Percentiles rank a stretch among this genome's conserved stretches.
Evolutionary conservation across 768 basidiomycete species (phyloP).

Genomic region (Austroboletus eburneus): DNA sequence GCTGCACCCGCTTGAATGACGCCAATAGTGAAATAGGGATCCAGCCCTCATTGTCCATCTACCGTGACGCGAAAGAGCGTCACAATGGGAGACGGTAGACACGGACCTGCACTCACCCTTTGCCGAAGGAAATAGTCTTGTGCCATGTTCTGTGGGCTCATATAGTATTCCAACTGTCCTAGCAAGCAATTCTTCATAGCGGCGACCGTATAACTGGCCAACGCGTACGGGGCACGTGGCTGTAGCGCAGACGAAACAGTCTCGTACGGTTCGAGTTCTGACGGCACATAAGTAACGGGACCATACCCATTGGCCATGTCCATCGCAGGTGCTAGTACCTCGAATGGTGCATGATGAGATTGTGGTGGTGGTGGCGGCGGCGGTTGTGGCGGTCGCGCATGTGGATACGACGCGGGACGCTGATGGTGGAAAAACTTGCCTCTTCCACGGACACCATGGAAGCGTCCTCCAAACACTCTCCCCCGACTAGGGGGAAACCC

Average conservation of each 20-base stretch:
- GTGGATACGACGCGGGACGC: slow-evolving; percentile 30
- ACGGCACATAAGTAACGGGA: slow-evolving; percentile 28
- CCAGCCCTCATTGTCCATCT: slow-evolving; percentile 94
- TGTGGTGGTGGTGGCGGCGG: slow-evolving; percentile 9
- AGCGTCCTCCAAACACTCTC: slow-evolving; percentile 36
- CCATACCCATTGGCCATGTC: slow-evolving; percentile 28
- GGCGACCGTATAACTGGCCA: slow-evolving; percentile 56
- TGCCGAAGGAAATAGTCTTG: slow-evolving; percentile 80
- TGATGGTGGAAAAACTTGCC: slow-evolving; percentile 33
- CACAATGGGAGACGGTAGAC: neutral
- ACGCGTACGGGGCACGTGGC: slow-evolving; percentile 41
- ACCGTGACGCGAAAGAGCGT: neutral
- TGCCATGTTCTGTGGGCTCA: slow-evolving; percentile 87
- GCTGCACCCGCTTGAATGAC: slow-evolving; percentile 81
- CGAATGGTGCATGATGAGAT: slow-evolving; percentile 20
- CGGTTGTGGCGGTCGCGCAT: slow-evolving; percentile 21
- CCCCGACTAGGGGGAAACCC: slow-evolving; percentile 30
- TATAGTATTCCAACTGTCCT: slow-evolving; percentile 87
- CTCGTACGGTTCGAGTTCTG: slow-evolving; percentile 29
- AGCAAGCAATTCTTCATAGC: slow-evolving; percentile 64
- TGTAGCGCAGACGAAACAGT: slow-evolving; percentile 18
- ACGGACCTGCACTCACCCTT: slow-evolving; percentile 48
- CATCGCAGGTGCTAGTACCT: slow-evolving; percentile 23
- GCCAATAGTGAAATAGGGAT: slow-evolving; percentile 76
- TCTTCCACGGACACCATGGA: slow-evolving; percentile 34